A percentile compares a stretch with the other conserved stretches of the same genome.
Conservation (phyloP, 257 asterid species). For the Salvia rosmarinus region DNA sequence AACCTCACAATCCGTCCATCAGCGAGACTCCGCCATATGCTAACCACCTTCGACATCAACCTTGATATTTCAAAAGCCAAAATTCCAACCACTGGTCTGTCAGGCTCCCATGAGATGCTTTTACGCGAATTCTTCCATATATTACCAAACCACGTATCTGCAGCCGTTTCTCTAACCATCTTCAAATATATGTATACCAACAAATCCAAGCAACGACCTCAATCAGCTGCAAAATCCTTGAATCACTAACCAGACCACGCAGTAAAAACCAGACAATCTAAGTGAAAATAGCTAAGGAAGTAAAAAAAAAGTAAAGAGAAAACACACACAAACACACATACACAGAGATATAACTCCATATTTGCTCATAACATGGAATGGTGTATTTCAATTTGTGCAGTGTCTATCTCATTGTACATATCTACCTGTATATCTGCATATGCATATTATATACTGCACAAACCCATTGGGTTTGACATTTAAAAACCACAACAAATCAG, state of each 20-base stretch:
- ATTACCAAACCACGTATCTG: conserved; percentile 63
- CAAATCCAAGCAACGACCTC: conserved; percentile 36
- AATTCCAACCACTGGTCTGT: conserved; percentile 59
- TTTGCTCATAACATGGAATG: not conserved
- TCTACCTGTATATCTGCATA: too few relatives aligned
- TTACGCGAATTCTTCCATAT: conserved; percentile 73
- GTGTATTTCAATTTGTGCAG: not conserved
- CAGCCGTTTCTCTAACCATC: conserved; percentile 65
- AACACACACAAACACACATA: not conserved
- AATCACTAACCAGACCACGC: conserved; percentile 20
- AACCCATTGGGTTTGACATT: not conserved
- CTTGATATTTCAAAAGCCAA: conserved; percentile 73
- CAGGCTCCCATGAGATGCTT: conserved; percentile 53
- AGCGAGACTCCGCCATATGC: conserved; percentile 67
- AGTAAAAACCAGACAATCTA: not conserved
- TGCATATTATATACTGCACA: too few relatives aligned
- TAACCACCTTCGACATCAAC: conserved; percentile 76
- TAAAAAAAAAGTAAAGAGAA: too few relatives aligned
- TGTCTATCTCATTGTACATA: not conserved
- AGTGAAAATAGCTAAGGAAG: not conserved
- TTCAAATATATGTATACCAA: conserved; percentile 33
- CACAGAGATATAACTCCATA: not conserved
- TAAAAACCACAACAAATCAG: conserved; percentile 13
- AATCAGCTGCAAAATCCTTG: conserved; percentile 41
- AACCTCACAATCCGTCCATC: conserved; percentile 59